Base-by-base conservation (phyloP, 1,284 basidiomycete genomes). In the Leccinum fuscescens region DNA sequence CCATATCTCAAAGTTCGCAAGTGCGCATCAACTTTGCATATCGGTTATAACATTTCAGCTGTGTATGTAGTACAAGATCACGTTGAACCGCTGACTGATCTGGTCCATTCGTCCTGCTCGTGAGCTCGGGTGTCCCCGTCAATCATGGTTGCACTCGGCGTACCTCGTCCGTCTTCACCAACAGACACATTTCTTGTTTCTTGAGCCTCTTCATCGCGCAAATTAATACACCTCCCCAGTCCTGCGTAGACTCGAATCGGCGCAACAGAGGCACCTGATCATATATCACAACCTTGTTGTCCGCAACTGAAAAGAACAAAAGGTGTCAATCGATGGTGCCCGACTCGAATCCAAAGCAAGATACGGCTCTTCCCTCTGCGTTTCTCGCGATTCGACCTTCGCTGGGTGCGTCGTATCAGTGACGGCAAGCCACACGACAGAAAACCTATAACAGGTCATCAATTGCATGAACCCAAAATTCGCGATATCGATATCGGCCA, bases 21-120 rank as follows among this genome's bases (percentile, higher is more conserved):
- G 35, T 37, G 35, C 37, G 37, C 15, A 39, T 39, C 15, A 1
- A 11, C n/a, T 2, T 33, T 15, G 24, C 12, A 35, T 35, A 31
- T 33, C 39, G 27, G 54, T 15, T 33, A 35, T 33, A 50, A 31
- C 39, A 51, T 46, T 57, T 54, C 55, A 58, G 52, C n/a, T 48
- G 27, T 29, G 27, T 29, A 29, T 29, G 27, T 29, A 29, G 33
- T 35, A 35, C 17, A 83, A 70, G 42, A 89, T 78, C 78, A 86
- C 85, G 55, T 82, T 79, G 65, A 88, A 82, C 2, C 90, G 67
- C 51, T 78, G 75, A 65, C 86, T 83, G 61, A 90, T 85, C 86
- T 88, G 55, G n/a, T n/a, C 42, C 17, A 39, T 17, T 7, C 14
- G 35, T 42, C 33, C 31, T n/a, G 6, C 7, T 20, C 39, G 31